phyloP scores from a whole-genome alignment of 495 filamentous ascomycete species.

The Podospora comata region DNA sequence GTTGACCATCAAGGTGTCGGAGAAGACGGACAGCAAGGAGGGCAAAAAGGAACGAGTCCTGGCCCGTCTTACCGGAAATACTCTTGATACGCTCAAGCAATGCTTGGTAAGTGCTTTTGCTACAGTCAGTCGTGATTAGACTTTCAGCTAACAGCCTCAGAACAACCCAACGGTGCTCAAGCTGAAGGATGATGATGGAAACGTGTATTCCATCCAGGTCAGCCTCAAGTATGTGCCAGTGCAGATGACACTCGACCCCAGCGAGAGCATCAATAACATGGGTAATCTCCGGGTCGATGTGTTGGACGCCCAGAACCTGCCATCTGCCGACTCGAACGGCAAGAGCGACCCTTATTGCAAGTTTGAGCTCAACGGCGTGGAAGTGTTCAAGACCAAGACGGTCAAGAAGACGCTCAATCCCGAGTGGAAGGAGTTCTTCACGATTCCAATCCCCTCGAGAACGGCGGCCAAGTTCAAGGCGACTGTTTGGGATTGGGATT shows the following conservation, averaged over 20 bases:
- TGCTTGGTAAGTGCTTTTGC: conserved; percentile 61
- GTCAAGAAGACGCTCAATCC: conserved; percentile 96
- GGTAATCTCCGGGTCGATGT: conserved; percentile 87
- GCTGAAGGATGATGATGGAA: conserved; percentile 71
- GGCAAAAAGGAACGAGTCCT: conserved; percentile 67
- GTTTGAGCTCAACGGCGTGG: conserved; percentile 81
- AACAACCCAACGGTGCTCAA: conserved; percentile 83
- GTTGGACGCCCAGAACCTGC: conserved; percentile 82
- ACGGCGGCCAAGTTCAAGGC: conserved; percentile 83
- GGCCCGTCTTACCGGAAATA: conserved; percentile 80
- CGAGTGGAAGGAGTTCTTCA: conserved; percentile 94
- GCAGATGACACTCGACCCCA: conserved; percentile 88
- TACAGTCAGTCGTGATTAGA: not conserved
- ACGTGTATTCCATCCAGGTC: conserved; percentile 76
- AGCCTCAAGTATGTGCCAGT: conserved; percentile 92
- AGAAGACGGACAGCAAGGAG: conserved; percentile 70
- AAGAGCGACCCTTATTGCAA: conserved; percentile 96
- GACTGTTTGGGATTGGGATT: conserved; percentile 91
- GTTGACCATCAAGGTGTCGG: conserved; percentile 79
- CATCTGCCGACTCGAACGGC: conserved; percentile 90
- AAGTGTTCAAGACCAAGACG: conserved; percentile 86
- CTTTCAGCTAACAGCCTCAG: conserved; percentile 38
- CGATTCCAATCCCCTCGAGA: conserved; percentile 72
- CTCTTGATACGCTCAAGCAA: conserved; percentile 78
- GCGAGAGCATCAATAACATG: conserved; percentile 98